Base-by-base conservation (phyloP, 2,329 filamentous ascomycete species). In the Colletotrichum sp. region DNA sequence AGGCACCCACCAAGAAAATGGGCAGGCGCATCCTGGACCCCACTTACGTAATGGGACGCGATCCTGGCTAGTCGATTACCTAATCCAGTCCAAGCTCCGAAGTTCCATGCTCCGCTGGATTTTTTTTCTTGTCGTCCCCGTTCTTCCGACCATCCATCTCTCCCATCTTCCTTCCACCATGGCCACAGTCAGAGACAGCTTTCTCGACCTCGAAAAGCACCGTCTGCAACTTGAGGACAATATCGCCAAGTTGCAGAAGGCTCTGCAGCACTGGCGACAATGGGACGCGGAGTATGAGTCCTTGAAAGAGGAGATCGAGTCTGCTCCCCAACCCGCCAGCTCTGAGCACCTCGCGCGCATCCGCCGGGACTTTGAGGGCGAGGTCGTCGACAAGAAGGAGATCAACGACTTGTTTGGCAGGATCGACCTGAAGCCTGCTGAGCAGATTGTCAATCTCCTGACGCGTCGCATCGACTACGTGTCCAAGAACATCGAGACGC, bases 211-310 rank as follows among this genome's bases (percentile, higher is more conserved):
- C 57, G 95, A 98, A 83, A 91, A 90, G 77, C 94, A 96, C 81
- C 91, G 95, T 19, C 87, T 90, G 78, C 90, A 93, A 76, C 92
- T 98, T 9, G 95, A 98, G 83, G 90, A 92, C 48, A 95, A 93
- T 78, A 90, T 98, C 63, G 86, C 89, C 66, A 92, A 95, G 82
- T 90, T 98, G 25, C 91, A 91, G 71, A 92, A 94, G 80, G 93
- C 94, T 8, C 89, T 98, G 69, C 92, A 93, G 77, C 94, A 98
- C 86, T 99, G 96, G 96, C 94, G 95, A 78, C 93, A 93, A 71
- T 98, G 95, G 91, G 96, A 98, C 83, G 92, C 94, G 64, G 96
- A 98, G 83, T 98, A 98, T 84, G 95, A 98, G 82, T 92, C 93
- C 28, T 89, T 98, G 77, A 96, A 94, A 82, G 95, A 98, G 82